phyloP scores from a whole-genome alignment of 2,329 filamentous ascomycete species.

The Cladosporium velox region DNA sequence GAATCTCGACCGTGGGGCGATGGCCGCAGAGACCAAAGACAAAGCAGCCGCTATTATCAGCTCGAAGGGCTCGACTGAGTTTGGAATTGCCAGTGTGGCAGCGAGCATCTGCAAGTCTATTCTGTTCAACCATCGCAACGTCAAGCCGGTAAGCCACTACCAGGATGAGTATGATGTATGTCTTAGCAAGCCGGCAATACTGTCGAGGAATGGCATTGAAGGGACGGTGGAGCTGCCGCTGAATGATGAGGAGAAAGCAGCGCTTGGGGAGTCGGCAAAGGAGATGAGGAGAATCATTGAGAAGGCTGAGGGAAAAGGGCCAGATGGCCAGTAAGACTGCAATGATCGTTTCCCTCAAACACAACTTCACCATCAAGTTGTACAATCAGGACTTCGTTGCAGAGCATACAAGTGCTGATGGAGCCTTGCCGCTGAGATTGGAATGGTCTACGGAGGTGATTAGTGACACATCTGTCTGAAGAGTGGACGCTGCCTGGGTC shows the following conservation, averaged over 20 bases:
- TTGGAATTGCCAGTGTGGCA: slow-evolving; percentile 53
- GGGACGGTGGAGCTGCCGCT: slow-evolving; percentile 41
- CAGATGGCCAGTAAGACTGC: background rate
- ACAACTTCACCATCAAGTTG: too few species aligned
- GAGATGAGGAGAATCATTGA: slow-evolving; percentile 41
- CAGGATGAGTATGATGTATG: slow-evolving; percentile 51
- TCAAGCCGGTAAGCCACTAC: slow-evolving; percentile 54
- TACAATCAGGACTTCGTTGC: too few species aligned
- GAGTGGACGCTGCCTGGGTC: too few species aligned
- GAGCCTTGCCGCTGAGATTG: too few species aligned
- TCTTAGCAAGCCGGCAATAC: slow-evolving; percentile 52
- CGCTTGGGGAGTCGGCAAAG: slow-evolving; percentile 39
- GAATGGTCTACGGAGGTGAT: too few species aligned
- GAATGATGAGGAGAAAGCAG: slow-evolving; percentile 38
- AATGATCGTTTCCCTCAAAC: too few species aligned
- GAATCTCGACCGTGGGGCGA: slow-evolving; percentile 36
- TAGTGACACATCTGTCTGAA: too few species aligned
- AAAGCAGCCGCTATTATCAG: slow-evolving; percentile 52
- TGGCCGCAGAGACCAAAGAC: slow-evolving; percentile 49
- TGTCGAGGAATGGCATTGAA: slow-evolving; percentile 52
- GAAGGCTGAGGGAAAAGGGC: slow-evolving; percentile 40
- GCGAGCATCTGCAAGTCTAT: slow-evolving; percentile 55
- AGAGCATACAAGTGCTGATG: background rate
- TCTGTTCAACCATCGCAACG: slow-evolving; percentile 49
- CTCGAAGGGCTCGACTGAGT: slow-evolving; percentile 54